Evolutionary conservation across 345 rosid genomes (phyloP), one percentile per base, ranked within the genome.

Genomic region (Syzygium oleosum): DNA sequence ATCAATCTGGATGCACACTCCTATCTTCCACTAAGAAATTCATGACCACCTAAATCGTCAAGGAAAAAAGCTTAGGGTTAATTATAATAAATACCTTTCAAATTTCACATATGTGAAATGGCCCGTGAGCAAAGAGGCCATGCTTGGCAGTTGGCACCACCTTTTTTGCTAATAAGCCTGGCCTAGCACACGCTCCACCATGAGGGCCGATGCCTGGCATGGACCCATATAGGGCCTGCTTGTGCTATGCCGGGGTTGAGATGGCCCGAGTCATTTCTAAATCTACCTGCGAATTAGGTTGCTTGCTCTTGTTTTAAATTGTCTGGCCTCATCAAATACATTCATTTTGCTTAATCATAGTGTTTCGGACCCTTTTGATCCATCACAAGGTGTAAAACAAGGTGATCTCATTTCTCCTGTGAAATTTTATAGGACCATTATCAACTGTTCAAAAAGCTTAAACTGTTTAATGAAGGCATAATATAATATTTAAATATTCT

Each of bases 211-310:
- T 56, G n/a, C 61, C 13, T 9, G 1, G 61, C 61, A 56, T 1
- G 1, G 9, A 27, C n/a, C 10, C 23, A 1, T 0, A 1, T 23
- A 56, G 12, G 13, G 61, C 61, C 0, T 56, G 2, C 27, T 1
- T 1, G 23, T 56, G 6, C 12, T 1, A 0, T 23, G 61, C 9
- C 0, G 23, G 2, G 61, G 23, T 5, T 27, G 1, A 56, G 61
- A 56, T 9, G 5, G 12, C n/a, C 23, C 0, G 0, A 0, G n/a
- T 0, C 61, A 56, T 56, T 56, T 27, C n/a, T 56, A 56, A 22
- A 56, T 56, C 61, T 4, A 56, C 61, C 4, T 10, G 1, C 23
- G 1, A 23, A 58, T 58, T 58, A 58, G 63, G 63, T 58, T 12
- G 14, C 13, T 58, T 12, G 14, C 13, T 58, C 63, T 58, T 58